Conservation (phyloP, 371 early-diverging fungal species). For the Syncephalastrum contaminatum region DNA sequence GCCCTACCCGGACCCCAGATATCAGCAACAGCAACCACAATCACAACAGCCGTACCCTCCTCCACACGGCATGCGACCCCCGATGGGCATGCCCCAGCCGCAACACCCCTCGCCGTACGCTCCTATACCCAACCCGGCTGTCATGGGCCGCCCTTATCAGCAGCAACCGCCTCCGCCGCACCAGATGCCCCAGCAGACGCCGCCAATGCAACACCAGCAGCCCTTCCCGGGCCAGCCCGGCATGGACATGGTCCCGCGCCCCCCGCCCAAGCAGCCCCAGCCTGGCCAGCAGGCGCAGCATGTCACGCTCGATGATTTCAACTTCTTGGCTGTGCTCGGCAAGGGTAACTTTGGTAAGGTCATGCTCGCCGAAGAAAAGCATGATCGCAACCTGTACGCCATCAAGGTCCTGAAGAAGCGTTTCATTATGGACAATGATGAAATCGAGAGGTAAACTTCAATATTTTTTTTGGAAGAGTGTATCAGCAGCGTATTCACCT, state of each 20-base stretch:
- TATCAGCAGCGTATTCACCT: too few species aligned
- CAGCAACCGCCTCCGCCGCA: constrained; percentile 5
- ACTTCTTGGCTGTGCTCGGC: constrained; percentile 93
- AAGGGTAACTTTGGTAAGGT: constrained; percentile 99
- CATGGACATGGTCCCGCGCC: constrained; percentile 16
- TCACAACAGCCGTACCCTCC: constrained; percentile 23
- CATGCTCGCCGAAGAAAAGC: constrained; percentile 94
- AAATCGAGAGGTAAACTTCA: constrained; percentile 71
- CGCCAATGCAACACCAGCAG: constrained; percentile 8
- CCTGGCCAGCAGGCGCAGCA: constrained; percentile 6
- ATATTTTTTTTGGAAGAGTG: too few species aligned
- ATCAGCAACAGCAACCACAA: constrained; percentile 17
- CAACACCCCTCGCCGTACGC: constrained; percentile 12
- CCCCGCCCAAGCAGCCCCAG: constrained; percentile 17
- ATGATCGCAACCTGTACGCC: constrained; percentile 82
- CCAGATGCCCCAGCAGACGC: constrained; percentile 8
- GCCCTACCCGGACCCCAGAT: constrained; percentile 6
- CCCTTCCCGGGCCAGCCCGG: constrained; percentile 4
- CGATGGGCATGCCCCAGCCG: constrained; percentile 8
- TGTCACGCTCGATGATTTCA: constrained; percentile 79
- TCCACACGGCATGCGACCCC: constrained; percentile 10
- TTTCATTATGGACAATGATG: constrained; percentile 91
- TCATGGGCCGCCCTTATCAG: constrained; percentile 13
- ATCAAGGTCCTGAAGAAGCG: constrained; percentile 99
- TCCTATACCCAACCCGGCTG: constrained; percentile 23